Conservation (phyloP, 306 rosid species). For the Casuarina glauca region DNA sequence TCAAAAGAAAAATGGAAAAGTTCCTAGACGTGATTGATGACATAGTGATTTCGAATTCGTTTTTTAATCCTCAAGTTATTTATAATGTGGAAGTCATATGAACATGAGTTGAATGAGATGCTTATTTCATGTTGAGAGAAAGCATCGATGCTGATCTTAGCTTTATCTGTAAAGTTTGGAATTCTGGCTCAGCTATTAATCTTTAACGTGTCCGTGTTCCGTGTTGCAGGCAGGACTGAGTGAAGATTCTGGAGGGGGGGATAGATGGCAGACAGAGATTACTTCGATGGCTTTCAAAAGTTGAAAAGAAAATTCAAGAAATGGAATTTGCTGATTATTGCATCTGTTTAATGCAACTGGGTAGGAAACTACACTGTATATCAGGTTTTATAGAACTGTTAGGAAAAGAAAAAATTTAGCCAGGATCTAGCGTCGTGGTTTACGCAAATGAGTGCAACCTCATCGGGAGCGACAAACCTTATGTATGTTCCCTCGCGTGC, state of each 20-base stretch:
- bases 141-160: neutral
- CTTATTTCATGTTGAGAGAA: neutral
- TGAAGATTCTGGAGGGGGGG: slow-evolving; percentile 1
- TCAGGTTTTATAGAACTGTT: too few species aligned
- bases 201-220: neutral
- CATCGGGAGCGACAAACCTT: too few species aligned
- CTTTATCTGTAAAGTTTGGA: neutral
- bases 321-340: neutral
- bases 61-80: neutral
- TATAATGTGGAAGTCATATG: neutral
- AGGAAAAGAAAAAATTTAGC: too few species aligned
- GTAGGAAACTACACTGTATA: too few species aligned
- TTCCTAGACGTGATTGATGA: neutral
- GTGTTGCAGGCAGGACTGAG: neutral
- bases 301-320: neutral
- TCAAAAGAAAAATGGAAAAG: neutral
- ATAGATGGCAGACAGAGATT: neutral
- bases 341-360: too few species aligned
- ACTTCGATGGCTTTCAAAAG: neutral
- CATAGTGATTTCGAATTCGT: neutral
- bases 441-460: too few species aligned
- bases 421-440: too few species aligned
- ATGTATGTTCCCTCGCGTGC: too few species aligned
- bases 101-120: neutral
- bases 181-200: neutral